Evolutionary conservation across 75 land plant species (phyloP), one percentile per base, ranked within the genome.

Genomic region (Pinus tabuliformis): DNA sequence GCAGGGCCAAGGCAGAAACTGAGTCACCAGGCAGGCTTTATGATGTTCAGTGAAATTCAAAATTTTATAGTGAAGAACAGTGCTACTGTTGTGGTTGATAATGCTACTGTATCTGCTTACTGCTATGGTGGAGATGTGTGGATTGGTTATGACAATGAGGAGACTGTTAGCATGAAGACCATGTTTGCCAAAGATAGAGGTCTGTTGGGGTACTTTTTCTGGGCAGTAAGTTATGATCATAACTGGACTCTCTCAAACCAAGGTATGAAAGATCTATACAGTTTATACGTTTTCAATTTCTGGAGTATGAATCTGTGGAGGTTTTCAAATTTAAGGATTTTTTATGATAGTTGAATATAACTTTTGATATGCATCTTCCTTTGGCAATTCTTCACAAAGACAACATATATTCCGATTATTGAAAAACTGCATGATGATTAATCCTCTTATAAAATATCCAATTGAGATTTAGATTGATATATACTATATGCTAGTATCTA

Each of bases 151-250:
- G 90, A 89, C 70, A 74, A 75, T 49, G 77, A 70, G 36, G 59
- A 62, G 12, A 78, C 83, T 18, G 79, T 89, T 16, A 78, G 75
- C n/a, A 62, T 52, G 2, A 89, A 89, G 79, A 79, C 81, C 5
- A 56, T 49, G 39, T 89, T 72, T 57, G 78, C 78, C 3, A 74
- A 63, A 56, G 42, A 81, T 18, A 78, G 54, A 13, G 56, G 70
- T 21, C 42, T 86, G 54, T 62, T 62, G 56, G 89, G 89, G 3
- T 85, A 82, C 61, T 86, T 86, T 62, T 84, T 87, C 42, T 88
- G 89, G 89, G 73, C 88, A 11, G 14, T 85, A 5, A 74, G 76
- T 49, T 83, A 82, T 30, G 84, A 82, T 57, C 42, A 63, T 37
- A 73, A 61, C 8, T 77, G 26, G 56, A 56, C 59, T 1, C 56